Evolutionary conservation across 2,329 filamentous ascomycete genomes (phyloP), one percentile per base, ranked within the genome.

Genomic region (Trichoderma polysporum): DNA sequence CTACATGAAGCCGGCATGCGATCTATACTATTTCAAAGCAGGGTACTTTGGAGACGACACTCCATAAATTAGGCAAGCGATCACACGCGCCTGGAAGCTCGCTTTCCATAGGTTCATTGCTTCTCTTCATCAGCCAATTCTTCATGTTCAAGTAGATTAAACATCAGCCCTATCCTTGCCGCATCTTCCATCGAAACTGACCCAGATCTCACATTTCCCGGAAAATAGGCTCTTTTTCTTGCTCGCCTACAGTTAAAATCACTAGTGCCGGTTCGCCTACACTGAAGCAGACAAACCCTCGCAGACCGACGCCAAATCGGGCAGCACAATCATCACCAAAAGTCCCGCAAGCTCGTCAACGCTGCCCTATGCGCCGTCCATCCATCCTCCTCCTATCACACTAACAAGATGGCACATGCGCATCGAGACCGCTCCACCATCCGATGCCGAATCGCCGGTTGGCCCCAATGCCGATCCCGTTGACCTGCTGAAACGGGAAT

Each of bases 401-500:
- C 19, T 22, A 29, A 50, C 52, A 56, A 64, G 65, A 59, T 62
- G 31, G 25, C 57, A 64, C 67, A 67, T 69, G 65, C 67, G 63
- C 45, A 22, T 27, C 19, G 2, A 49, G 5, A 10, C 13, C 12
- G 35, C 41, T 47, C 25, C 39, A 68, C 50, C 3, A 10, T n/a
- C 37, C 25, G 66, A 57, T 69, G 69, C 69, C 69, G 66, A 70
- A 61, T 70, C 65, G 59, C 69, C 68, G 69, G 53, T 27, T 35
- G 50, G 31, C 31, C n/a, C 54, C 67, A 64, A 39, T 60, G 59
- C 58, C 62, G 70, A 69, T 68, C 65, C 60, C 33, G 45, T 65
- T 58, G 66, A 72, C 70, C 70, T 72, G 58, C 70, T 68, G 17
- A 66, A 72, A 68, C 35, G 57, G 69, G 70, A 39, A 69, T 47